Base-by-base conservation (phyloP, 257 asterid genomes). In the Oldenlandia corymbosa region DNA sequence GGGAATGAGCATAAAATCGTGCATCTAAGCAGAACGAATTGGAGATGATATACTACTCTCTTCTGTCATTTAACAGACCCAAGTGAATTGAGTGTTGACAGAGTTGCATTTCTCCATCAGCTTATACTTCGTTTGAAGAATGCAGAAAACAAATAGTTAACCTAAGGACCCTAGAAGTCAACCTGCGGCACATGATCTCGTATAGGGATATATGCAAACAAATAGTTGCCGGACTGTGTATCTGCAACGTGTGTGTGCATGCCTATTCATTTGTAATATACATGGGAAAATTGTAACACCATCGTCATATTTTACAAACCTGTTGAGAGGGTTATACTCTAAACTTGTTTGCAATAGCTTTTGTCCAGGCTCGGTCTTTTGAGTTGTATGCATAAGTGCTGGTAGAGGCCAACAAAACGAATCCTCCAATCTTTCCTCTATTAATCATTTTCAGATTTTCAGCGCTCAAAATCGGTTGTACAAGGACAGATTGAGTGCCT, bases 331-430 rank as follows among this genome's bases (percentile, higher is more conserved):
- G 13, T 60, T 66, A 32, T 74, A 77, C 87, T 70, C 71, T 62
- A 73, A 84, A 87, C 79, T 93, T 93, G 76, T 80, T 78, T 60
- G 96, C 90, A 61, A 84, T 68, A 51, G 86, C 88, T 77, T 82
- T 82, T 62, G 84, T 79, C 97, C 97, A 90, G 37, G 85, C 83
- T 69, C 72, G 79, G 78, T 87, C 95, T 68, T 78, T 85, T 30
- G 72, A 80, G 66, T 71, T 81, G 70, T 80, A 89, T 56, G 95
- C 95, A 62, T 82, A 84, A 62, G 77, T 85, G 37, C 82, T 73
- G 69, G 79, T 76, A 24, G 97, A 89, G 54, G 91, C 97, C 84
- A 92, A 71, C 73, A 92, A 70, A 65, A 92, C 71, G 69, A 87
- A 87, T 31, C 95, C 95, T 59, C 60, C 63, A 62, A 49, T 70